Base-by-base conservation (phyloP, 352 stramenopile genomes). In the Globisporangium emineosum region DNA sequence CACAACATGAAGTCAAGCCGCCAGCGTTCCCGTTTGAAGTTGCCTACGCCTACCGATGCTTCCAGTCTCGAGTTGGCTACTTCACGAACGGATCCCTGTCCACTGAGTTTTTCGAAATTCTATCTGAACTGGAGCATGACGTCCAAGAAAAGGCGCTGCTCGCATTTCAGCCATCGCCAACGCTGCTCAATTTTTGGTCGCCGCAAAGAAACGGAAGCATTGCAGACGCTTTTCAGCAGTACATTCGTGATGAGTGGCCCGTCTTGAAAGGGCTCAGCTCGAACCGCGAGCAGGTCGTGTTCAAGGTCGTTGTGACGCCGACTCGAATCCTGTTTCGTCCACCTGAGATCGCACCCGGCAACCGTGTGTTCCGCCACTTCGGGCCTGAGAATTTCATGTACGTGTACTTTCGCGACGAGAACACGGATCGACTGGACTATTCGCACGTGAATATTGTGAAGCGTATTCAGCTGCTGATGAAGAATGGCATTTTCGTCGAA, bases 361-460 rank as follows among this genome's bases (percentile, higher is more conserved):
- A 93, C 68, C 85, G 83, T 0, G 79, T 93, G 5, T 91, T 90
- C 53, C 82, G 85, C 0, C 70, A 86, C 30, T 91, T 85, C 66
- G 79, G 77, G 2, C 70, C 85, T 0, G 64, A 83, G 13, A 82
- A 93, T n/a, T 93, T 93, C 50, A 80, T 93, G 70, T 89, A 90
- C 45, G 81, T 91, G 33, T 89, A 93, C 60, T 93, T 93, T 37
- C 83, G 85, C 9, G 85, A 93, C 62, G 85, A 93, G 63, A 90
- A 88, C 42, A 83, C 81, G 60, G 81, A 91, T 54, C 76, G 80
- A 12, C 66, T 91, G 35, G 81, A 93, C 13, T 90, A 86, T 62
- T 72, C 68, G 0, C 72, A 82, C 40, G 8, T 19, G 12, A 57
- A 52, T 2, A 74, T 90, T 49, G 61, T 81, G 40, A 13, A 62